Conservation (phyloP, 768 basidiomycete species). For the Lentinula lateritia region DNA sequence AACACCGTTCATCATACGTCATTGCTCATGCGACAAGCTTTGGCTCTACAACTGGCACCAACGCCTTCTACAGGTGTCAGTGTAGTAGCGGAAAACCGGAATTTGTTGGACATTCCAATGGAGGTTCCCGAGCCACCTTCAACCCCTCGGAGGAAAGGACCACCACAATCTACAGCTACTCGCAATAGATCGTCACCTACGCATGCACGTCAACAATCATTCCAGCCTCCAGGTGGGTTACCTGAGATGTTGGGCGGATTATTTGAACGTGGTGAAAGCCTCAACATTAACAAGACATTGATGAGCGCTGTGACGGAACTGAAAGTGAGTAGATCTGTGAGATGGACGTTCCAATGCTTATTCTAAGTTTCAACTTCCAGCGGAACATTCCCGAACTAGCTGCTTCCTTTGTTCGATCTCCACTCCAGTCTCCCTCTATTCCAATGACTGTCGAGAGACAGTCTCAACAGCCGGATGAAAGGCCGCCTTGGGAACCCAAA, state of each 20-base stretch:
- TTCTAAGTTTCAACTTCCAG: constrained; percentile 27
- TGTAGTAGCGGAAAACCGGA: constrained; percentile 77
- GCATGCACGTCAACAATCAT: constrained; percentile 35
- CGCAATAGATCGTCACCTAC: constrained; percentile 14
- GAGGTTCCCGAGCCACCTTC: constrained; percentile 52
- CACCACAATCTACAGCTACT: constrained; percentile 18
- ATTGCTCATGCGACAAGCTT: constrained; percentile 79
- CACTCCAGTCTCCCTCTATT: constrained; percentile 36
- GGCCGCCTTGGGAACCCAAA: constrained; percentile 64
- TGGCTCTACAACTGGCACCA: constrained; percentile 70
- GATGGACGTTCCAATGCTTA: not conserved
- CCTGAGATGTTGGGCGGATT: constrained; percentile 72
- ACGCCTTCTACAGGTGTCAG: constrained; percentile 73
- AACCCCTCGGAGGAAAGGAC: constrained; percentile 25
- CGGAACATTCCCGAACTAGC: constrained; percentile 85
- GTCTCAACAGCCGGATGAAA: constrained; percentile 35
- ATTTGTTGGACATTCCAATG: constrained; percentile 64
- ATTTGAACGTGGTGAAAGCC: constrained; percentile 68
- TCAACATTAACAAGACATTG: constrained; percentile 81
- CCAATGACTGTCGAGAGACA: constrained; percentile 57
- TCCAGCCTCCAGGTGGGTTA: constrained; percentile 43
- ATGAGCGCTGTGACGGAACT: constrained; percentile 77
- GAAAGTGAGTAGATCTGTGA: constrained; percentile 41
- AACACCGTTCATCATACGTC: constrained; percentile 49
- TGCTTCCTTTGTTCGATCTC: constrained; percentile 56